phyloP scores from a whole-genome alignment of 768 basidiomycete species.

The Agaricus blazei region DNA sequence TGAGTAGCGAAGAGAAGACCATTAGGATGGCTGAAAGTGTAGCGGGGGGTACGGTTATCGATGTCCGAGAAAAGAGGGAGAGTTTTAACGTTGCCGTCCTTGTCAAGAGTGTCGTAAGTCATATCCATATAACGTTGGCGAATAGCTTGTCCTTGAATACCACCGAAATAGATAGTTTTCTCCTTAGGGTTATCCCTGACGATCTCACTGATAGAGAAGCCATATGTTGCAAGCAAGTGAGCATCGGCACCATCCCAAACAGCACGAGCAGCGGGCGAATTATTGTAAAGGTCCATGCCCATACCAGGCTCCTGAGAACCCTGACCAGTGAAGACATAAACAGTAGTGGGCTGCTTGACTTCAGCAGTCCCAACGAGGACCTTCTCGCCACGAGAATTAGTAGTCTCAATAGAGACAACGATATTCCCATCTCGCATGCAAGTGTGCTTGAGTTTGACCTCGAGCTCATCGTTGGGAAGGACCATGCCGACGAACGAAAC shows the following conservation, averaged over 20 bases:
- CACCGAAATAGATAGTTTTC: conserved; percentile 98
- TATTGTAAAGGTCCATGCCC: conserved; percentile 98
- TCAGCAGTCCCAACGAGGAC: conserved; percentile 91
- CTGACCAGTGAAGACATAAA: conserved; percentile 97
- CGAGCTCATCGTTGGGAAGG: conserved; percentile 82
- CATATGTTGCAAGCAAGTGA: conserved; percentile 91
- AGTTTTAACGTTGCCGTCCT: conserved; percentile 93
- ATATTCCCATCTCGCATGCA: conserved; percentile 94
- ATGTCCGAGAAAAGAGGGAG: conserved; percentile 96
- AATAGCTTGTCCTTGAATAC: conserved; percentile 97
- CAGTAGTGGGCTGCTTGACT: conserved; percentile 87
- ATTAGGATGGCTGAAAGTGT: conserved; percentile 96
- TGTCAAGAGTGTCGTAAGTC: conserved; percentile 96
- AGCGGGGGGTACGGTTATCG: conserved; percentile 88
- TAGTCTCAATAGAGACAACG: conserved; percentile 83
- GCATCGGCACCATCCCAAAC: conserved; percentile 97
- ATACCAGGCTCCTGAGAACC: conserved; percentile 97
- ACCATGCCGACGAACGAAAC: conserved; percentile 98
- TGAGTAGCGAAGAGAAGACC: conserved; percentile 97
- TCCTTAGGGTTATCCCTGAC: conserved; percentile 98
- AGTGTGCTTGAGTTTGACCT: conserved; percentile 81
- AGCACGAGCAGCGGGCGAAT: conserved; percentile 87
- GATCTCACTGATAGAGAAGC: conserved; percentile 98
- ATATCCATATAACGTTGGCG: conserved; percentile 99
- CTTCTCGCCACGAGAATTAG: conserved; percentile 83